A percentile compares a stretch with the other conserved stretches of the same genome.
phyloP scores from a whole-genome alignment of 1,284 basidiomycete species.

The Ganoderma meredithae region DNA sequence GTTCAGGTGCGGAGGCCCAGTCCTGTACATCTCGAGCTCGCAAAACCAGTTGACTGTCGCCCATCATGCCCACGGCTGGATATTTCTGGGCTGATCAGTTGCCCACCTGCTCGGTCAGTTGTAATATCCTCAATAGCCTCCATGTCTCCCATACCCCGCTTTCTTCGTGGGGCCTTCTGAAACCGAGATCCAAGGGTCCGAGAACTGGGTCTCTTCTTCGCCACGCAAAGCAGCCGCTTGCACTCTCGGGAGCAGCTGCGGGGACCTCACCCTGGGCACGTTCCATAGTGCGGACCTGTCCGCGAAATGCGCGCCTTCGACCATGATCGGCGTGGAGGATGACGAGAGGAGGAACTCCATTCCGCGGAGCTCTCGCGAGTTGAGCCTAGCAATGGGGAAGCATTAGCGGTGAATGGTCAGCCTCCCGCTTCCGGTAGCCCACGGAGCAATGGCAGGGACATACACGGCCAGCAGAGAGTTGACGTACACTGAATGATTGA shows the following conservation, averaged over 20 bases:
- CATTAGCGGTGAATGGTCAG: background rate
- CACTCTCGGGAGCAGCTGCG: background rate
- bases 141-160: background rate
- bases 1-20: too few species aligned
- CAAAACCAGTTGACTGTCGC: too few species aligned
- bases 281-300: conserved; percentile 16
- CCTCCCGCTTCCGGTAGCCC: too few species aligned
- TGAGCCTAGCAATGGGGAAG: conserved; percentile 6
- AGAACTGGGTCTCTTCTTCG: background rate
- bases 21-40: too few species aligned
- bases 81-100: too few species aligned
- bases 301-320: conserved; percentile 6
- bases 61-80: too few species aligned
- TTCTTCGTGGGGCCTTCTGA: background rate
- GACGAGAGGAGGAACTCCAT: conserved; percentile 16
- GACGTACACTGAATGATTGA: conserved; percentile 8
- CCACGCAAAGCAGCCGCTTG: background rate
- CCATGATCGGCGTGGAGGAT: background rate
- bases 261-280: conserved; percentile 1
- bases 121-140: background rate
- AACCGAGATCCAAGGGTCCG: background rate
- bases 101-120: too few species aligned
- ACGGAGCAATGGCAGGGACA: background rate
- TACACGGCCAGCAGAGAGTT: conserved; percentile 18
- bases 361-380: conserved; percentile 15